Conservation (phyloP, 352 stramenopile species). For the Elongisporangium prolatum region DNA sequence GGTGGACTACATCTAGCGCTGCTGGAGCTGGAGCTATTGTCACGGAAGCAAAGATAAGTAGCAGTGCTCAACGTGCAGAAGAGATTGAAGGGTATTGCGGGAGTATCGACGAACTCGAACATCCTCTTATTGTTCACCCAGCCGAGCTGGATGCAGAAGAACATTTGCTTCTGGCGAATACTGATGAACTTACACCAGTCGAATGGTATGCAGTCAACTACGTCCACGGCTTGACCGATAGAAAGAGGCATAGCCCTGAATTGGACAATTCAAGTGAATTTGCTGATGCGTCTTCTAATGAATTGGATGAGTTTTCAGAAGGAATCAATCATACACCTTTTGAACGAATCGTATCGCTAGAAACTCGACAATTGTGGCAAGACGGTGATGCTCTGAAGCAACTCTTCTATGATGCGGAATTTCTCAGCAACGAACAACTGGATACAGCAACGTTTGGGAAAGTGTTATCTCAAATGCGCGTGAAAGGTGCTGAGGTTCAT, state of each 20-base stretch:
- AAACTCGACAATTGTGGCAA: slow-evolving; percentile 36
- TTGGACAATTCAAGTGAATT: neutral
- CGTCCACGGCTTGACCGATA: slow-evolving; percentile 56
- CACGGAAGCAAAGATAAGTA: slow-evolving; percentile 14
- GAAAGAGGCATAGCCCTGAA: slow-evolving; percentile 26
- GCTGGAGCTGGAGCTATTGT: slow-evolving; percentile 26
- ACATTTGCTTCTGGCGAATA: slow-evolving; percentile 77
- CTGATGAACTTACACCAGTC: slow-evolving; percentile 75
- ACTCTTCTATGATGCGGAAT: slow-evolving; percentile 28
- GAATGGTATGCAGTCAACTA: slow-evolving; percentile 86
- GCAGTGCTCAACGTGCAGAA: slow-evolving; percentile 34
- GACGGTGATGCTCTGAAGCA: slow-evolving; percentile 30
- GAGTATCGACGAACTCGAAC: slow-evolving; percentile 31
- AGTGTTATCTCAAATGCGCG: slow-evolving; percentile 41
- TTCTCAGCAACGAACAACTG: neutral
- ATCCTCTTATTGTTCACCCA: slow-evolving; percentile 47
- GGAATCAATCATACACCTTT: slow-evolving; percentile 12
- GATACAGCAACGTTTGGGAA: slow-evolving; percentile 23
- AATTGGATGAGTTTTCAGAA: neutral
- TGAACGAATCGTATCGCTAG: slow-evolving; percentile 27
- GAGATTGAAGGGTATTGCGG: slow-evolving; percentile 41
- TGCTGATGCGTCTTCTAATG: neutral
- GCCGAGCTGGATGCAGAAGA: slow-evolving; percentile 76
- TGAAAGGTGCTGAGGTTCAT: slow-evolving; percentile 47
- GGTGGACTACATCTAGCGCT: slow-evolving; percentile 47